phyloP scores from a whole-genome alignment of 805 yeast species.

The Lipomyces sp. region DNA sequence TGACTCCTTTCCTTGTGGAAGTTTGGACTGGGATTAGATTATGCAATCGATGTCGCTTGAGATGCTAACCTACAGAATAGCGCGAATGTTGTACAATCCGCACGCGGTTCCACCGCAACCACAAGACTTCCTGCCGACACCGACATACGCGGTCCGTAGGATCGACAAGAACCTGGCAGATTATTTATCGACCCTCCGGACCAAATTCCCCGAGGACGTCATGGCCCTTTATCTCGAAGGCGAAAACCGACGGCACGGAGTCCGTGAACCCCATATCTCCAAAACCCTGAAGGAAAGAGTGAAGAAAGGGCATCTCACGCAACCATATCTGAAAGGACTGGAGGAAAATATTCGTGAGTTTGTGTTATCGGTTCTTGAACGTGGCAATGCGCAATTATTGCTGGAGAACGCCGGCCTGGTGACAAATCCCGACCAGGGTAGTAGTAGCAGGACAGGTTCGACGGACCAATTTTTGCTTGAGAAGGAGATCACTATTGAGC shows the following conservation, averaged over 20 bases:
- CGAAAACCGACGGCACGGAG: not conserved
- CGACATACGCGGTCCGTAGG: slow-evolving; percentile 31
- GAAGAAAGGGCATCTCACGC: slow-evolving; percentile 34
- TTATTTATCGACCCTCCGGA: slow-evolving; percentile 17
- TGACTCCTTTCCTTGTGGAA: not conserved
- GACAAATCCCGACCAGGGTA: not conserved
- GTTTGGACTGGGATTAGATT: no score
- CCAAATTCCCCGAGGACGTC: slow-evolving; percentile 24
- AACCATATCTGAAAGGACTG: slow-evolving; percentile 27
- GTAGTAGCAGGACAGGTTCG: not conserved
- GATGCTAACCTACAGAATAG: slow-evolving; percentile 12
- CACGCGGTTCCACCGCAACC: slow-evolving; percentile 35
- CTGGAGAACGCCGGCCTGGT: slow-evolving; percentile 12
- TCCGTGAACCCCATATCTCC: slow-evolving; percentile 12
- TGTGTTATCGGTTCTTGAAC: slow-evolving; percentile 10
- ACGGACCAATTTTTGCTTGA: slow-evolving; percentile 21
- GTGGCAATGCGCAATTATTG: slow-evolving; percentile 11
- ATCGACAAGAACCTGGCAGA: slow-evolving; percentile 25
- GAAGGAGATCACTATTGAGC: slow-evolving; percentile 24
- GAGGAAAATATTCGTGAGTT: slow-evolving; percentile 32
- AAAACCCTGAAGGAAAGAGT: slow-evolving; percentile 30
- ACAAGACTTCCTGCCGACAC: slow-evolving; percentile 29
- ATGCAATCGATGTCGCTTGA: not conserved
- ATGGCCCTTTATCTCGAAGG: not conserved
- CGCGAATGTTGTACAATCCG: slow-evolving; percentile 36